These are phyloP conservation scores for Trichodelitschia bisporula DNA, from an alignment of 495 filamentous ascomycete genomes.

Conservation along the genomic window DNA sequence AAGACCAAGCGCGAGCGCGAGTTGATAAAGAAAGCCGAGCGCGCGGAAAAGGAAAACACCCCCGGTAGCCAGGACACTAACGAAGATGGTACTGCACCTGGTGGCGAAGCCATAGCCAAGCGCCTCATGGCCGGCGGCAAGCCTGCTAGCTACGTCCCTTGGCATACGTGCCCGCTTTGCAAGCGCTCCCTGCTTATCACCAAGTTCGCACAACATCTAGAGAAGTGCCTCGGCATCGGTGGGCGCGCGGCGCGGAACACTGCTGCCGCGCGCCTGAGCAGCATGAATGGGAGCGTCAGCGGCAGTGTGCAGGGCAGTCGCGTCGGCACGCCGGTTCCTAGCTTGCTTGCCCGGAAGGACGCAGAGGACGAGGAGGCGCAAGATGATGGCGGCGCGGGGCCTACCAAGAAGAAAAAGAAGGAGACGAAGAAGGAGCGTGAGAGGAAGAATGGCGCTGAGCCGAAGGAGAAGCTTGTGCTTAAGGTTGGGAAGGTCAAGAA, in stretches of 20 bases:
- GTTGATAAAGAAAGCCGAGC: constrained; percentile 10
- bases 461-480: too few relatives aligned
- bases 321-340: constrained; percentile 32
- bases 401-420: constrained; percentile 27
- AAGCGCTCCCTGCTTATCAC: constrained; percentile 34
- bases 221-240: constrained; percentile 54
- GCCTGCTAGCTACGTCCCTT: constrained; percentile 43
- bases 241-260: constrained; percentile 37
- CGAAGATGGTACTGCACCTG: constrained; percentile 3
- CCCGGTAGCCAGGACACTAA: constrained; percentile 13
- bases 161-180: constrained; percentile 41
- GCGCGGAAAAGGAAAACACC: constrained; percentile 9
- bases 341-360: constrained; percentile 25
- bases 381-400: too few relatives aligned
- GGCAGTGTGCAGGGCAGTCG: constrained; percentile 32
- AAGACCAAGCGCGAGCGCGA: constrained; percentile 27
- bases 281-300: constrained; percentile 11
- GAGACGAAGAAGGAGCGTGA: constrained; percentile 17
- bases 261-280: constrained; percentile 15
- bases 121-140: constrained; percentile 21
- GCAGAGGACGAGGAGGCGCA: constrained; percentile 20
- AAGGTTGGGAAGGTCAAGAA: too few relatives aligned
- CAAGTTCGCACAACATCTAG: constrained; percentile 47
- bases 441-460: constrained; percentile 10
- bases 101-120: constrained; percentile 12